A percentile compares a stretch with the other conserved stretches of the same genome.
phyloP scores from a whole-genome alignment of 306 rosid genomes.

The Corylus heterophylla region DNA sequence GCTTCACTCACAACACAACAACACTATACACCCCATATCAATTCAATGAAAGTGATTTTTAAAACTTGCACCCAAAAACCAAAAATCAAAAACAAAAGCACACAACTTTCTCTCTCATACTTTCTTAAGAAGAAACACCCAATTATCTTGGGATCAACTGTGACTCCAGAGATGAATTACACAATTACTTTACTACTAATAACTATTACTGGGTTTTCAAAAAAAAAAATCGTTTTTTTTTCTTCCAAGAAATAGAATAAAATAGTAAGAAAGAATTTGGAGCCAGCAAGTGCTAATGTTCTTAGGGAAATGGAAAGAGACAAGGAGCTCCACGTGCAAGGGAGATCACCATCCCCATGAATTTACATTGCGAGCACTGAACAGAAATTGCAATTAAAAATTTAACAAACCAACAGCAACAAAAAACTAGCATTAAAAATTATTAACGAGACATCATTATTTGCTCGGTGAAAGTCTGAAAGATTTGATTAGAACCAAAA shows the following conservation, averaged over 20 bases:
- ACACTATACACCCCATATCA: slow-evolving; percentile 42
- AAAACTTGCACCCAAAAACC: slow-evolving; percentile 31
- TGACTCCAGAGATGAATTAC: slow-evolving; percentile 15
- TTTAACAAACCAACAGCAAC: neutral
- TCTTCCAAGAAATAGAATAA: slow-evolving; percentile 5
- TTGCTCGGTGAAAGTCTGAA: slow-evolving; percentile 1
- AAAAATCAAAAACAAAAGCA: slow-evolving; percentile 5
- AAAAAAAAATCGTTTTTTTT: neutral
- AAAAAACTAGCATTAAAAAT: neutral
- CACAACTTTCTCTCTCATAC: slow-evolving; percentile 21
- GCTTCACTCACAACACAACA: slow-evolving; percentile 45
- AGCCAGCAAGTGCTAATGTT: slow-evolving; percentile 52
- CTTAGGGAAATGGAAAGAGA: slow-evolving; percentile 43
- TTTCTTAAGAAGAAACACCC: slow-evolving; percentile 7
- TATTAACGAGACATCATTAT: slow-evolving; percentile 30
- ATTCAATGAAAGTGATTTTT: slow-evolving; percentile 53
- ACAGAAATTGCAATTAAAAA: slow-evolving; percentile 18
- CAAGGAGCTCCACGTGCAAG: slow-evolving; percentile 70
- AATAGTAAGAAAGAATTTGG: slow-evolving; percentile 26
- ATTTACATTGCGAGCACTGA: slow-evolving; percentile 29
- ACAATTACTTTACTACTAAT: slow-evolving; percentile 14
- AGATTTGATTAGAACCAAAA: neutral
- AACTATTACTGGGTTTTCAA: slow-evolving; percentile 24
- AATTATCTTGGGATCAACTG: neutral
- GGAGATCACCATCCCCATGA: slow-evolving; percentile 65